phyloP scores from a whole-genome alignment of 345 rosid species.

The Lepidium sativum region DNA sequence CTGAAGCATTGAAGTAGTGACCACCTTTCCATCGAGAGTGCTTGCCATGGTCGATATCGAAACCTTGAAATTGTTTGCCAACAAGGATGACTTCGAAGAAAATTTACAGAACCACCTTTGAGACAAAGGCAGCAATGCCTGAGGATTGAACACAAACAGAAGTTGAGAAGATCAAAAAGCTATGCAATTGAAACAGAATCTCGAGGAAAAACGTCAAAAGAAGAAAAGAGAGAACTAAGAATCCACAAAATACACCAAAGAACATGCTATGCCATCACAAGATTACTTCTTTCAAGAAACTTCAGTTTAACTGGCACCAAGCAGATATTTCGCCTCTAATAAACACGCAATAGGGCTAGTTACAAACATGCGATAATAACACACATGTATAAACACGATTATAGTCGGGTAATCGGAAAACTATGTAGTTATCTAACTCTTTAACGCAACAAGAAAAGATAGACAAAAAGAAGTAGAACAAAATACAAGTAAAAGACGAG shows the following conservation, averaged over 20 bases:
- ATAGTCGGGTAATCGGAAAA: not conserved
- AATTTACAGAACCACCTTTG: conserved; percentile 34
- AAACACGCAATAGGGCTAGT: not conserved
- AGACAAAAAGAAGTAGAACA: not conserved
- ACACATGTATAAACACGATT: not conserved
- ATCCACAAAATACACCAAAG: not conserved
- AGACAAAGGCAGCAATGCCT: conserved; percentile 38
- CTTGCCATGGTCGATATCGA: conserved; percentile 25
- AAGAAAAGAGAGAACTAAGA: not conserved
- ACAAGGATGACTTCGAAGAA: conserved; percentile 8
- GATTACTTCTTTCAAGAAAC: not conserved
- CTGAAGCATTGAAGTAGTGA: conserved; percentile 33
- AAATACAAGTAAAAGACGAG: not conserved
- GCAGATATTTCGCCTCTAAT: not conserved
- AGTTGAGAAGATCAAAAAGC: conserved; percentile 2
- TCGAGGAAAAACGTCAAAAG: not conserved
- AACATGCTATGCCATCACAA: not conserved
- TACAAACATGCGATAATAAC: not conserved
- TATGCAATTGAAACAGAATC: not conserved
- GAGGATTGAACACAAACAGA: not conserved
- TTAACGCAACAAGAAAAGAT: not conserved
- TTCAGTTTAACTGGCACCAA: not conserved
- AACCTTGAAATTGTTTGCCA: conserved; percentile 14
- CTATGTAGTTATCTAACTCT: not conserved
- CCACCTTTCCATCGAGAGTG: conserved; percentile 42